Conservation (phyloP, 129 eudicot genomes). For the Calendula officinalis region DNA sequence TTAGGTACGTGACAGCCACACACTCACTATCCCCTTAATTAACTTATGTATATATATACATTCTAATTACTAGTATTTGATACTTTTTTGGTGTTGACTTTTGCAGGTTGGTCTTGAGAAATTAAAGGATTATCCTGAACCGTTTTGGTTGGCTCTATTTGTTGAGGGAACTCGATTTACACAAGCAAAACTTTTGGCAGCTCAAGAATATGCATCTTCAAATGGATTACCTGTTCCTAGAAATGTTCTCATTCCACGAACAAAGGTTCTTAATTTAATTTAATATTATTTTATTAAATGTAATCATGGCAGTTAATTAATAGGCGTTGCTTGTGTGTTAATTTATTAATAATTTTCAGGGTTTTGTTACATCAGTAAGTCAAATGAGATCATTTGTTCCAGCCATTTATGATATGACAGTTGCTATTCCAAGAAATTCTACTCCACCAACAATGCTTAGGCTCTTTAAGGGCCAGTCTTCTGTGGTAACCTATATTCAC, state of each 20-base stretch:
- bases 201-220: slow-evolving; percentile 90
- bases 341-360: slow-evolving; percentile 39
- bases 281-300: no score
- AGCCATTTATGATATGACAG: slow-evolving; percentile 78
- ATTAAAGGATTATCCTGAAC: slow-evolving; percentile 73
- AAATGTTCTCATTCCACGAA: slow-evolving; percentile 87
- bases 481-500: slow-evolving; percentile 54
- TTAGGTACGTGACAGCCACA: no score
- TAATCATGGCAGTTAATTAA: not conserved
- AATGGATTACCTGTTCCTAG: slow-evolving; percentile 73
- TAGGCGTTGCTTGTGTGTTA: not conserved
- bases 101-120: slow-evolving; percentile 69
- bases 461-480: slow-evolving; percentile 79
- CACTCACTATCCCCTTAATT: no score
- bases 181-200: slow-evolving; percentile 83
- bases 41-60: no score
- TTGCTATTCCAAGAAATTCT: slow-evolving; percentile 67
- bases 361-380: slow-evolving; percentile 84
- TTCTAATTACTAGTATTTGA: no score
- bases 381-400: slow-evolving; percentile 91
- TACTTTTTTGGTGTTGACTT: no score
- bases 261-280: slow-evolving; percentile 49
- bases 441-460: slow-evolving; percentile 82
- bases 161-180: slow-evolving; percentile 95
- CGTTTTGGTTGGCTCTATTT: slow-evolving; percentile 91